Percentiles rank a stretch among this genome's conserved stretches.
Conservation (phyloP, 805 yeast species). For the Jamesozyma rosinii region DNA sequence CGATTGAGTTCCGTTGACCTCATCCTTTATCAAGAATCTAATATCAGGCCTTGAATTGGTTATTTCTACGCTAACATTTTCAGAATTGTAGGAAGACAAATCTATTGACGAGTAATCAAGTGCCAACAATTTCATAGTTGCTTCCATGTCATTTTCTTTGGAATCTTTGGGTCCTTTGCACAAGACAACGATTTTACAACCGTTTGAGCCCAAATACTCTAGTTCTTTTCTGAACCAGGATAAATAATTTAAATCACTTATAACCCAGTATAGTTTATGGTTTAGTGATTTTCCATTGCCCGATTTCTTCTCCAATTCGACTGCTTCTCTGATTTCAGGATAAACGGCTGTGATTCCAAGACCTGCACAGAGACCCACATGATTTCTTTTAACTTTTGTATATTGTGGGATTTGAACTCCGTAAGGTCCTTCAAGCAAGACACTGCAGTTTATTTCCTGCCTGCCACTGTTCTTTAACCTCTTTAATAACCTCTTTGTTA, state of each 20-base stretch:
- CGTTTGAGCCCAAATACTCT: slow-evolving; percentile 20
- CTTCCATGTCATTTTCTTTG: slow-evolving; percentile 3
- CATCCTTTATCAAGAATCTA: slow-evolving; percentile 31
- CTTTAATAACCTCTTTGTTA: slow-evolving; percentile 38
- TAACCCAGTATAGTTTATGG: slow-evolving; percentile 53
- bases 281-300: slow-evolving; percentile 6
- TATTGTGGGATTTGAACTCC: slow-evolving; percentile 37
- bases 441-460: slow-evolving; percentile 27
- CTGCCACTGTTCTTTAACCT: slow-evolving; percentile 28
- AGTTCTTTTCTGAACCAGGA: slow-evolving; percentile 41
- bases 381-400: slow-evolving; percentile 31
- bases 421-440: slow-evolving; percentile 55
- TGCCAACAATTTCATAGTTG: not conserved
- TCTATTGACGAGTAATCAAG: not conserved
- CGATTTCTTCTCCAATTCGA: slow-evolving; percentile 8
- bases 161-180: slow-evolving; percentile 3
- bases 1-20: slow-evolving; percentile 26
- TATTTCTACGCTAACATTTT: not conserved
- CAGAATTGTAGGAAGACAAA: not conserved
- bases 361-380: slow-evolving; percentile 42
- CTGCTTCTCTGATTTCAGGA: slow-evolving; percentile 32
- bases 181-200: slow-evolving; percentile 23
- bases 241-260: slow-evolving; percentile 44
- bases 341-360: slow-evolving; percentile 47
- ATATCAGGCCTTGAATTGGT: slow-evolving; percentile 37